phyloP scores from a whole-genome alignment of 2,329 filamentous ascomycete genomes.

The Botrytis galanthina region DNA sequence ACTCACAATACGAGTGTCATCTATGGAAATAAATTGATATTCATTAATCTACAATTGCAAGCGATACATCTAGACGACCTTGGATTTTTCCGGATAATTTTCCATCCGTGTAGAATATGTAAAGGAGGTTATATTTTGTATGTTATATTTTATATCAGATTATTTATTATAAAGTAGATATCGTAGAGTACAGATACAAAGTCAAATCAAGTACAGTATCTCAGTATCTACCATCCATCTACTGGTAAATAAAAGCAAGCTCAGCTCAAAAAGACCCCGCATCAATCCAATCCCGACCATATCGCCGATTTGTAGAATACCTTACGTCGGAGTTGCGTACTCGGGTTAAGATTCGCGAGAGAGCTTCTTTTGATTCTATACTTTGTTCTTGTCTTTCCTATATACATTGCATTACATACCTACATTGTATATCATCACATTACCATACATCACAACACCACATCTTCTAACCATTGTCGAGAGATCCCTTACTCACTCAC shows the following conservation, averaged over 20 bases:
- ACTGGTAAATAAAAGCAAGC: neutral
- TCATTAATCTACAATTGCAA: neutral
- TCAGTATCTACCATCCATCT: neutral
- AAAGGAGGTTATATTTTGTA: neutral
- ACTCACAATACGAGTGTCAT: neutral
- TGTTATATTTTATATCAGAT: neutral
- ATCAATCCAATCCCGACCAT: neutral
- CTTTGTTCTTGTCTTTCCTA: neutral
- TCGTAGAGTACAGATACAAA: neutral
- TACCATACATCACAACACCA: too few relatives aligned
- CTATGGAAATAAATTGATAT: neutral
- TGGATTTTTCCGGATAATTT: neutral
- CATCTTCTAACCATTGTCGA: neutral
- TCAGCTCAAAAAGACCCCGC: constrained; percentile 7
- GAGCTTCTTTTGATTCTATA: neutral
- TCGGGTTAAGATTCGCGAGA: constrained; percentile 5
- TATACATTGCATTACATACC: neutral
- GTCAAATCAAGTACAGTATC: neutral
- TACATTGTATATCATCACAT: neutral
- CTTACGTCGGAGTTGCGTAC: constrained; percentile 7
- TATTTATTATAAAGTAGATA: neutral
- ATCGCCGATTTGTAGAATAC: constrained; percentile 3
- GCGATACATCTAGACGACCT: neutral
- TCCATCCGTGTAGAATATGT: neutral
- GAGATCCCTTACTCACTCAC: neutral